Percentiles rank a stretch among this genome's conserved stretches.
Conservation (phyloP, 345 rosid species). For the Boechera divaricarpa region DNA sequence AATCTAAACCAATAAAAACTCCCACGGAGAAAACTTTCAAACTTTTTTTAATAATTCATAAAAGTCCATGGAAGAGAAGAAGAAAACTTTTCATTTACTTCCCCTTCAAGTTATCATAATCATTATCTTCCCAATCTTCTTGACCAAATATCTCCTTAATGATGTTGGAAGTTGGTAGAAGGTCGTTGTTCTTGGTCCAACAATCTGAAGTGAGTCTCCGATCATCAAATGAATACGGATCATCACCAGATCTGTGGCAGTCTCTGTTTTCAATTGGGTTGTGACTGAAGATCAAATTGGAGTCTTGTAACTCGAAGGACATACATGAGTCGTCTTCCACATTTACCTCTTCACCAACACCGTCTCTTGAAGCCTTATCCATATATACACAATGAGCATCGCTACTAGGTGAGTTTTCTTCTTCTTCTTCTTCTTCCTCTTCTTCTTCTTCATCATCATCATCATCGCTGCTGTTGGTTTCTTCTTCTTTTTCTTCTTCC, state of each 20-base stretch:
- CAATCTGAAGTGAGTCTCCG: constrained; percentile 44
- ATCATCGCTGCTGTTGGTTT: constrained; percentile 41
- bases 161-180: constrained; percentile 68
- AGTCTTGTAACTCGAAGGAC: constrained; percentile 60
- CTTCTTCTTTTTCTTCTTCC: constrained; percentile 31
- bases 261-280: constrained; percentile 28
- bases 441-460: constrained; percentile 31
- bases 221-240: constrained; percentile 50
- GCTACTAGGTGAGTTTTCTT: constrained; percentile 17
- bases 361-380: constrained; percentile 28
- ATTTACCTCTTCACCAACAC: constrained; percentile 27
- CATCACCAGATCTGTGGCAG: constrained; percentile 44
- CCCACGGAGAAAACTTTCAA: constrained; percentile 15
- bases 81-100: constrained; percentile 27
- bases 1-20: constrained; percentile 26
- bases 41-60: constrained; percentile 8
- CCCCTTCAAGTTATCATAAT: constrained; percentile 29
- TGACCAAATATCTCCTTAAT: constrained; percentile 74
- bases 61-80: constrained; percentile 6
- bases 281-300: constrained; percentile 40
- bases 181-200: constrained; percentile 54
- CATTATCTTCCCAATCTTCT: constrained; percentile 17
- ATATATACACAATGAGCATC: constrained; percentile 32
- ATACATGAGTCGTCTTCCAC: constrained; percentile 56
- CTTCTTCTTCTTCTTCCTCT: not conserved